These are phyloP conservation scores for Lathyrus aphaca DNA, from an alignment of 306 rosid species.

Conservation along the genomic window DNA sequence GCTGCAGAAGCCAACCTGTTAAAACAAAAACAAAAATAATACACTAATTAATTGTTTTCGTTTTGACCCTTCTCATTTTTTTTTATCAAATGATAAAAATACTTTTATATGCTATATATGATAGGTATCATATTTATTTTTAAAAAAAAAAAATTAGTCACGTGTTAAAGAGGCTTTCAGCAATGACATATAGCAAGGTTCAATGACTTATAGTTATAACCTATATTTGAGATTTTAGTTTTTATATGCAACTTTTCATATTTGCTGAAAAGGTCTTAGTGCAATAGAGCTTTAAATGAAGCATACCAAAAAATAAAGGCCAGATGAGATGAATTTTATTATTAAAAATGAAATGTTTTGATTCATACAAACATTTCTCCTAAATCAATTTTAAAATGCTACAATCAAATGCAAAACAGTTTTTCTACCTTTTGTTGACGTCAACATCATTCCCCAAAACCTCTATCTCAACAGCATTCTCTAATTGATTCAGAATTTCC, in stretches of 20 bases:
- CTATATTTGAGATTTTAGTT: neutral
- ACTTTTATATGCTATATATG: neutral
- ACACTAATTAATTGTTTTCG: neutral
- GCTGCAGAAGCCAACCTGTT: constrained; percentile 6
- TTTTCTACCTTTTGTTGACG: neutral
- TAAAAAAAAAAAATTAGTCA: neutral
- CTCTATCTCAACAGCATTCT: neutral
- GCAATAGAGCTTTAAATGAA: neutral
- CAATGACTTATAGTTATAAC: neutral
- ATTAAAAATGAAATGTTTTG: neutral
- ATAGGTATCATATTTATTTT: neutral
- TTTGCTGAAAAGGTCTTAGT: neutral
- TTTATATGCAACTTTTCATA: neutral
- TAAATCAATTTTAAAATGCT: neutral
- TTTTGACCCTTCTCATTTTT: neutral
- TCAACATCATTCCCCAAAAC: neutral
- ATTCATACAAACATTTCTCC: neutral
- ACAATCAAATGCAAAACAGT: neutral
- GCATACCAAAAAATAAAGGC: neutral
- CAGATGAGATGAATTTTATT: neutral
- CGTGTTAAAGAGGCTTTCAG: neutral
- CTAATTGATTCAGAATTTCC: neutral
- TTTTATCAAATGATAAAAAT: neutral
- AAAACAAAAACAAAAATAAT: neutral
- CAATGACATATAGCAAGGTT: neutral